Evolutionary conservation across 768 basidiomycete genomes (phyloP).

Genomic region (Trametes coccinea): DNA sequence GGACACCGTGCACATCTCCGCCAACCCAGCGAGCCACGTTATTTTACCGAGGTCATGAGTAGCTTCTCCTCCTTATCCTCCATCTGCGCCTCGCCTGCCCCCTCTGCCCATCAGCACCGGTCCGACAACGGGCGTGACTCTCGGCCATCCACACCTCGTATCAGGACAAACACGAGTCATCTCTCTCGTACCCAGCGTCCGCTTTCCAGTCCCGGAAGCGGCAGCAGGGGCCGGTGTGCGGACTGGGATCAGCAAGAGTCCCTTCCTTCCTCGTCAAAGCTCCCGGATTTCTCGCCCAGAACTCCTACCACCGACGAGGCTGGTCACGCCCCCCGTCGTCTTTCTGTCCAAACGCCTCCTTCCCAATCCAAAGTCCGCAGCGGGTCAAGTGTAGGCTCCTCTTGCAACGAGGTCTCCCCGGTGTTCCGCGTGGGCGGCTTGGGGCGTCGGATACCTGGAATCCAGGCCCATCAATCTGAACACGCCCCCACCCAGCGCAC

Average conservation of each 20-base stretch:
- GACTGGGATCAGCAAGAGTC: constrained; percentile 9
- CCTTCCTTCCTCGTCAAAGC: constrained; percentile 18
- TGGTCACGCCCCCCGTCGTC: constrained; percentile 14
- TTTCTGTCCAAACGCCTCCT: constrained; percentile 18
- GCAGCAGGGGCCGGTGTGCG: constrained; percentile 14
- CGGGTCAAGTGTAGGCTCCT: constrained; percentile 22
- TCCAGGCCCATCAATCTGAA: constrained; percentile 31
- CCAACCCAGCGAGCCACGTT: constrained; percentile 29
- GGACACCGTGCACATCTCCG: constrained; percentile 21
- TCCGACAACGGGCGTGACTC: constrained; percentile 13
- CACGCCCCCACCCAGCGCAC: constrained; percentile 23
- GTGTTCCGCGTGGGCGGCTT: constrained; percentile 15
- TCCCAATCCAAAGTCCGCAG: constrained; percentile 23
- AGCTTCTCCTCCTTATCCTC: constrained; percentile 25
- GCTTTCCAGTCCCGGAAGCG: constrained; percentile 17
- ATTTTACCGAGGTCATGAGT: constrained; percentile 27
- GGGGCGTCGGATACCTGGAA: constrained; percentile 15
- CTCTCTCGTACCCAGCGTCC: constrained; percentile 2
- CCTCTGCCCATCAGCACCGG: constrained; percentile 16
- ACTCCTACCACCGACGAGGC: constrained; percentile 5
- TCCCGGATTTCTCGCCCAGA: constrained; percentile 16
- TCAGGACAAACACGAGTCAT: constrained; percentile 15
- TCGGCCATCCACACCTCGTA: constrained; percentile 20
- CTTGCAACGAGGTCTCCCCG: constrained; percentile 23
- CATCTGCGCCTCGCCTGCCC: constrained; percentile 21